Conservation (phyloP, 2,329 filamentous ascomycete species). For the Aureobasidium melanogenum region DNA sequence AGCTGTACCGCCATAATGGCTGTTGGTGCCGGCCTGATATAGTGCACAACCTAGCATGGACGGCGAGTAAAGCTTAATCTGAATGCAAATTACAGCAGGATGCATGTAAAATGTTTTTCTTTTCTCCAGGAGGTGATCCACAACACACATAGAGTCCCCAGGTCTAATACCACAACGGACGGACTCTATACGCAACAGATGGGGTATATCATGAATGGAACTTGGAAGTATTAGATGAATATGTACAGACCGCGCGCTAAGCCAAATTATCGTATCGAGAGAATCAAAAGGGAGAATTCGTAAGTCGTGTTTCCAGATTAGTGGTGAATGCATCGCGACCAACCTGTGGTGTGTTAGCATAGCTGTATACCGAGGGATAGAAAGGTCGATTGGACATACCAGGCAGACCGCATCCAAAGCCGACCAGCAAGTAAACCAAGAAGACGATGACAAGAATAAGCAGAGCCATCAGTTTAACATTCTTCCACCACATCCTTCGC, state of each 20-base stretch:
- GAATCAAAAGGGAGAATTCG: not conserved
- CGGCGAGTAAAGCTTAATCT: too few species aligned
- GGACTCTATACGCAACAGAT: too few species aligned
- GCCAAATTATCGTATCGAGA: not conserved
- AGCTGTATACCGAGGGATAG: not conserved
- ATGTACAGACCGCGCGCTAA: slow-evolving; percentile 1
- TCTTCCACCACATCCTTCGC: slow-evolving; percentile 99
- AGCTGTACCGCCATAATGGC: slow-evolving; percentile 32
- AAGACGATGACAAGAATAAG: slow-evolving; percentile 63
- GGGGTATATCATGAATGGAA: not conserved
- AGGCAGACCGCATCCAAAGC: slow-evolving; percentile 63
- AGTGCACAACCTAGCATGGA: too few species aligned
- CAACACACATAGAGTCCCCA: too few species aligned
- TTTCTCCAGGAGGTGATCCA: too few species aligned
- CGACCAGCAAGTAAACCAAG: slow-evolving; percentile 61
- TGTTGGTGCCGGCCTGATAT: too few species aligned
- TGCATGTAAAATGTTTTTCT: too few species aligned
- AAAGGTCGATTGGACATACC: slow-evolving; percentile 25
- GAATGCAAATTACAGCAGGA: too few species aligned
- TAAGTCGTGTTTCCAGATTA: slow-evolving; percentile 12
- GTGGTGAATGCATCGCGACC: slow-evolving; percentile 29
- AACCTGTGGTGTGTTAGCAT: slow-evolving; percentile 20
- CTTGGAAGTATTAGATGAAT: not conserved
- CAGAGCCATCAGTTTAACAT: slow-evolving; percentile 85
- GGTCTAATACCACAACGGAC: too few species aligned